Conservation (phyloP, 177 flowering plant species). For the Tripterygium wilfordii region DNA sequence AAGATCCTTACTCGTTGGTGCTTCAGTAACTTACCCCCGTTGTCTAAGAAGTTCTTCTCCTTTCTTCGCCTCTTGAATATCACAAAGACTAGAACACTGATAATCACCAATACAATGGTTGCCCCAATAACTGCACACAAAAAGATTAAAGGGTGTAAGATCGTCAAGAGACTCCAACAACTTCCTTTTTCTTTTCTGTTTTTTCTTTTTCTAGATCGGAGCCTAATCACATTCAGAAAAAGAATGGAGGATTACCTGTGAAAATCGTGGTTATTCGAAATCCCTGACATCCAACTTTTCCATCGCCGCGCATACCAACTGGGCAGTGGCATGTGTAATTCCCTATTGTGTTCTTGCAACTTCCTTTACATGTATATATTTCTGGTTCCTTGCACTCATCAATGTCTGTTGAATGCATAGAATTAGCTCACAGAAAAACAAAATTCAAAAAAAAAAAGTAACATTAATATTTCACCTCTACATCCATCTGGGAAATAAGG, state of each 20-base stretch:
- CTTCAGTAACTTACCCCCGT: constrained; percentile 4
- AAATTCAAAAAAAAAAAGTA: not conserved
- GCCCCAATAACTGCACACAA: constrained; percentile 5
- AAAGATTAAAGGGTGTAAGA: too few species aligned
- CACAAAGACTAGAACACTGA: not conserved
- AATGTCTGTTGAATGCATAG: not conserved
- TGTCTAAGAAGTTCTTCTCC: not conserved
- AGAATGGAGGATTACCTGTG: not conserved
- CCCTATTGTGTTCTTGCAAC: constrained; percentile 13
- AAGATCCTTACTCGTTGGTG: constrained; percentile 6
- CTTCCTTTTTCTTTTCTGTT: not conserved
- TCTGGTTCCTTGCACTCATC: constrained; percentile 9
- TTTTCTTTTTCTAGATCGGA: not conserved
- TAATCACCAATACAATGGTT: not conserved
- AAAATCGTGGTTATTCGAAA: not conserved
- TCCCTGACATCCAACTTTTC: constrained; percentile 2
- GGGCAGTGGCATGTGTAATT: constrained; percentile 12
- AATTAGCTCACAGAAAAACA: too few species aligned
- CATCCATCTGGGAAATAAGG: constrained; percentile 6
- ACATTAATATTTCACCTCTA: not conserved
- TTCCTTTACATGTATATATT: constrained; percentile 7
- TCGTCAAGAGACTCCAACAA: too few species aligned
- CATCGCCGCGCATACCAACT: constrained; percentile 7
- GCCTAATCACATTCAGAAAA: not conserved
- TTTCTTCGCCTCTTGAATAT: not conserved